Evolutionary conservation across 208 protist genomes (phyloP).

Genomic region (Jaenimonas drosophilae): DNA sequence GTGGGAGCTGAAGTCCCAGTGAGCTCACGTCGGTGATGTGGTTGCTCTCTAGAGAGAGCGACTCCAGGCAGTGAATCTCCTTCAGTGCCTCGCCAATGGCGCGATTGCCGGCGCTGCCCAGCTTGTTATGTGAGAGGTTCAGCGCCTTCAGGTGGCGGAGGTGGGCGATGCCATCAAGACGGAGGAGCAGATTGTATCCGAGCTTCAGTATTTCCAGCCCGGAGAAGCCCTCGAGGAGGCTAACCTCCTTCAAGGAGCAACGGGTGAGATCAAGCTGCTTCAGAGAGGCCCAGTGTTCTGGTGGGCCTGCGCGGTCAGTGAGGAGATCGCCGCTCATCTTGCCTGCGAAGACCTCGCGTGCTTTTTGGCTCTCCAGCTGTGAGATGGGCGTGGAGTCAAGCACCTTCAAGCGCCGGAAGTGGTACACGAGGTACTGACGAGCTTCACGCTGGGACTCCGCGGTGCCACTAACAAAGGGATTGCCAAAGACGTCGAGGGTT

Average conservation of each 20-base stretch:
- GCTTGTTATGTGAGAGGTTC: conserved; percentile 75
- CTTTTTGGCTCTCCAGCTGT: conserved; percentile 30
- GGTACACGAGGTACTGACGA: conserved; percentile 84
- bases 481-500: conserved; percentile 86
- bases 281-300: conserved; percentile 29
- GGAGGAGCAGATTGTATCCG: conserved; percentile 68
- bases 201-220: conserved; percentile 53
- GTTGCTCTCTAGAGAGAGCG: conserved; percentile 83
- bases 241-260: conserved; percentile 68
- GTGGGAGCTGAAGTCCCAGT: conserved; percentile 38
- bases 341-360: conserved; percentile 62
- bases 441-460: conserved; percentile 22
- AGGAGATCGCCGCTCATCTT: conserved; percentile 74
- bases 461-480: conserved; percentile 28
- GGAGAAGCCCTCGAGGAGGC: conserved; percentile 49
- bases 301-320: conserved; percentile 26
- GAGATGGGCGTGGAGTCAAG: conserved; percentile 69
- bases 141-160: conserved; percentile 53
- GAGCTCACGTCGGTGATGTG: conserved; percentile 49
- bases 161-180: conserved; percentile 34
- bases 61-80: conserved; percentile 43
- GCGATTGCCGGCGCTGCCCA: conserved; percentile 20
- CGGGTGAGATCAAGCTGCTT: conserved; percentile 64
- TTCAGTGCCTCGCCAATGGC: conserved; percentile 37
- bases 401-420: conserved; percentile 89